Conservation (phyloP, 768 basidiomycete species). For the Boletales sp. region DNA sequence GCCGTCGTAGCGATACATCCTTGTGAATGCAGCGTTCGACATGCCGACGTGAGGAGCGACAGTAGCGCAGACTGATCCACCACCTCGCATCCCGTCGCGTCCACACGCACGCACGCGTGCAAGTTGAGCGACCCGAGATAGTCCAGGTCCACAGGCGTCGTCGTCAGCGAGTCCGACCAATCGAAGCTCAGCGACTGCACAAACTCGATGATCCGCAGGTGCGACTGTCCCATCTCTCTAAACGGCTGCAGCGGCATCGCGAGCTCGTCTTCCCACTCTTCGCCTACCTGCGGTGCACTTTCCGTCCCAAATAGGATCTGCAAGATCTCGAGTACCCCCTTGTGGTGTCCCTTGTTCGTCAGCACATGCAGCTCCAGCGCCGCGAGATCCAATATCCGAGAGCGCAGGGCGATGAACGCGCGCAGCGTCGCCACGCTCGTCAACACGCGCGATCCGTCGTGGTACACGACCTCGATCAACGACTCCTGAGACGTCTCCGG, state of each 20-base stretch:
- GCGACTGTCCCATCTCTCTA: slow-evolving; percentile 74
- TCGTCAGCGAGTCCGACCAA: slow-evolving; percentile 75
- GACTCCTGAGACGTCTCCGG: slow-evolving; percentile 50
- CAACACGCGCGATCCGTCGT: slow-evolving; percentile 63
- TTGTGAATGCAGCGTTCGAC: slow-evolving; percentile 60
- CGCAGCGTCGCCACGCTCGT: slow-evolving; percentile 67
- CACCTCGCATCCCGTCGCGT: slow-evolving; percentile 74
- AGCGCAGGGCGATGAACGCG: slow-evolving; percentile 78
- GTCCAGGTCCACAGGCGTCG: slow-evolving; percentile 55
- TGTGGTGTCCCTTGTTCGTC: slow-evolving; percentile 72
- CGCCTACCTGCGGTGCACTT: slow-evolving; percentile 40
- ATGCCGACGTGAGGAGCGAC: slow-evolving; percentile 60
- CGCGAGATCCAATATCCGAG: slow-evolving; percentile 79
- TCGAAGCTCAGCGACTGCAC: slow-evolving; percentile 84
- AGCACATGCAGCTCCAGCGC: slow-evolving; percentile 88
- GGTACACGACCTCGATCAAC: slow-evolving; percentile 57
- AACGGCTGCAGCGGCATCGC: slow-evolving; percentile 49
- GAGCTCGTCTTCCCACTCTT: slow-evolving; percentile 38
- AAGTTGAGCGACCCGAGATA: slow-evolving; percentile 67
- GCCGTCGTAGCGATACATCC: slow-evolving; percentile 60
- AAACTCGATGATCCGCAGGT: slow-evolving; percentile 83
- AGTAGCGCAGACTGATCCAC: slow-evolving; percentile 73
- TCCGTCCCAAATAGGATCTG: slow-evolving; percentile 78
- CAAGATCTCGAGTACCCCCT: slow-evolving; percentile 69
- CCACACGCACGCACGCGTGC: slow-evolving; percentile 62